phyloP scores from a whole-genome alignment of 2,329 filamentous ascomycete genomes.

The Fusarium redolens region DNA sequence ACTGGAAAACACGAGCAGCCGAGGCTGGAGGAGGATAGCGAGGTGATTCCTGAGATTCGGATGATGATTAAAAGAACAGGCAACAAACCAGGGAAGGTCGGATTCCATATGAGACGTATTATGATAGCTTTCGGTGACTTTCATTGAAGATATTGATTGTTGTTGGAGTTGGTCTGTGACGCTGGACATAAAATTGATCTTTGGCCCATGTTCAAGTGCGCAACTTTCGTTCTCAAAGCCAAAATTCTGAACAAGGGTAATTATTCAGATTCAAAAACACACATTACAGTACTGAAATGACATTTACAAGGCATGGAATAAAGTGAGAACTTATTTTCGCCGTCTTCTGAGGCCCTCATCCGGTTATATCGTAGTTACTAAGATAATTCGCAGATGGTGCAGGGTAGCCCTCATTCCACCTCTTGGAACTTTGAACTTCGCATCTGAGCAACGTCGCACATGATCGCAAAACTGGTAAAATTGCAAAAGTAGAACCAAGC shows the following conservation, averaged over 20 bases:
- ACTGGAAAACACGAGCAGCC: not conserved
- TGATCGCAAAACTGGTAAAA: not conserved
- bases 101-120: accelerated
- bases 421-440: accelerated
- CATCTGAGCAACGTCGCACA: not conserved
- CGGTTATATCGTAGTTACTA: not conserved
- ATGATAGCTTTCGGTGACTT: accelerated
- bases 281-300: no score
- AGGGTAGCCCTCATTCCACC: not conserved
- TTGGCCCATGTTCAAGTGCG: accelerated
- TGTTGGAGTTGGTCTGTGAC: not conserved
- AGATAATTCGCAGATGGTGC: not conserved
- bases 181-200: accelerated
- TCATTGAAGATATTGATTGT: not conserved
- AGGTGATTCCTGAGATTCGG: not conserved
- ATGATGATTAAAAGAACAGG: not conserved
- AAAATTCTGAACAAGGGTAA: accelerated
- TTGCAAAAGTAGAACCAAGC: not conserved
- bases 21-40: not conserved
- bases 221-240: accelerated
- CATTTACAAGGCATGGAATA: not conserved
- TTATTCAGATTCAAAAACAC: accelerated
- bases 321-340: accelerated
- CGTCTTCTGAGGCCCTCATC: no score
- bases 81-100: accelerated